Evolutionary conservation across 1,284 basidiomycete genomes (phyloP).

Genomic region (Melampsora larici-populina): DNA sequence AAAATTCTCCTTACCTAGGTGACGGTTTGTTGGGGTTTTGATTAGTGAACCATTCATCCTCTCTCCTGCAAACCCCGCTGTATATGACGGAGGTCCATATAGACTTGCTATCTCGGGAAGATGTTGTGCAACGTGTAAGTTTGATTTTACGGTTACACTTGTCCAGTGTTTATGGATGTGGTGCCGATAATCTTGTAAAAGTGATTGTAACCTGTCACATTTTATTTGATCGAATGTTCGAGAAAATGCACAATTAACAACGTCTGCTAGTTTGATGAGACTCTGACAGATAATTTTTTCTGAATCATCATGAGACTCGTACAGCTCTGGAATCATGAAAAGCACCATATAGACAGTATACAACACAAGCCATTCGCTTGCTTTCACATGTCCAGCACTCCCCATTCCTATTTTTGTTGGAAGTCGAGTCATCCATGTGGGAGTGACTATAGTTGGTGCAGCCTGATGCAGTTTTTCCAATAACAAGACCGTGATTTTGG

Average conservation of each 20-base stretch:
- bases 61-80: background rate
- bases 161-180: background rate
- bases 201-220: background rate
- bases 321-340: background rate
- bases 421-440: slow-evolving; percentile 11
- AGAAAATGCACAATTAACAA: background rate
- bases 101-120: background rate
- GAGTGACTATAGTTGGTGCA: background rate
- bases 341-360: slow-evolving; percentile 10
- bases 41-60: background rate
- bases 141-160: background rate
- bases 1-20: background rate
- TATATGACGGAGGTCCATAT: background rate
- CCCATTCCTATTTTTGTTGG: background rate
- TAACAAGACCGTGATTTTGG: too few species aligned
- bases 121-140: background rate
- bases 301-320: too few species aligned
- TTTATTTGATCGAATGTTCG: background rate
- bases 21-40: background rate
- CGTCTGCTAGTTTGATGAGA: background rate
- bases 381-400: background rate
- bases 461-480: too few species aligned
- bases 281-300: background rate
- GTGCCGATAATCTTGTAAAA: background rate
- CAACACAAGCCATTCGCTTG: slow-evolving; percentile 10